Evolutionary conservation across 352 stramenopile genomes (phyloP).

Genomic region (Phytophthora chlamydospora): DNA sequence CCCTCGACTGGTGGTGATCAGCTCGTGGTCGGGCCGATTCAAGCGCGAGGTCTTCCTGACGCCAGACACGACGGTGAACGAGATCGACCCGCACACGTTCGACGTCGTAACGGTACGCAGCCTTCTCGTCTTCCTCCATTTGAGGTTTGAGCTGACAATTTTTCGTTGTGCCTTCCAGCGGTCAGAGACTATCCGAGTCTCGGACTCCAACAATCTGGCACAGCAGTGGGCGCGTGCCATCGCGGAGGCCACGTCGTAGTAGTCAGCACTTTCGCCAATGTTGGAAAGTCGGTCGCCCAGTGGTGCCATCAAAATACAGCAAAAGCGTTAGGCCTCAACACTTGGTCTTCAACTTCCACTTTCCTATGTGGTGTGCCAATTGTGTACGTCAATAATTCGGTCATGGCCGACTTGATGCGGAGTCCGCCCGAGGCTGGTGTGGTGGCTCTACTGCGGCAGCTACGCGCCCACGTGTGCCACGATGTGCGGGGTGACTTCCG

Average conservation of each 20-base stretch:
- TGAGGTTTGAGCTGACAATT: not conserved
- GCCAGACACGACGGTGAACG: constrained; percentile 67
- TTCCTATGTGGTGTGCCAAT: no score
- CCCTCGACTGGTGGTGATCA: constrained; percentile 69
- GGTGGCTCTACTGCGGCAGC: constrained; percentile 45
- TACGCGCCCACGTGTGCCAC: constrained; percentile 38
- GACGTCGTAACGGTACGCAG: constrained; percentile 73
- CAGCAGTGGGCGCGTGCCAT: constrained; percentile 70
- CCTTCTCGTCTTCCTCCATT: not conserved
- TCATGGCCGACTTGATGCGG: no score
- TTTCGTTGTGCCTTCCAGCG: constrained; percentile 35
- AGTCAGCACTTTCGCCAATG: not conserved
- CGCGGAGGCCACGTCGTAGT: constrained; percentile 35
- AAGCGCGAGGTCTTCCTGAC: constrained; percentile 77
- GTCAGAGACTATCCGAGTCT: constrained; percentile 66
- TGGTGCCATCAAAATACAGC: not conserved
- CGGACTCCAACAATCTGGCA: constrained; percentile 61
- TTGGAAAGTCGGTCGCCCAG: constrained; percentile 8
- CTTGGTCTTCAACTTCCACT: no score
- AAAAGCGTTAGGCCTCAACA: no score
- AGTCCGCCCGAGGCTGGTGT: constrained; percentile 29
- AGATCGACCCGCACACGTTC: constrained; percentile 76
- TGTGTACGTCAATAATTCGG: not conserved
- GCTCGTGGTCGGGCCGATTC: constrained; percentile 72
- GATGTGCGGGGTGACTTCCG: constrained; percentile 35